Evolutionary conservation across 1,284 basidiomycete genomes (phyloP), one percentile per base, ranked within the genome.

Genomic region (Mycosarcoma maydis): DNA sequence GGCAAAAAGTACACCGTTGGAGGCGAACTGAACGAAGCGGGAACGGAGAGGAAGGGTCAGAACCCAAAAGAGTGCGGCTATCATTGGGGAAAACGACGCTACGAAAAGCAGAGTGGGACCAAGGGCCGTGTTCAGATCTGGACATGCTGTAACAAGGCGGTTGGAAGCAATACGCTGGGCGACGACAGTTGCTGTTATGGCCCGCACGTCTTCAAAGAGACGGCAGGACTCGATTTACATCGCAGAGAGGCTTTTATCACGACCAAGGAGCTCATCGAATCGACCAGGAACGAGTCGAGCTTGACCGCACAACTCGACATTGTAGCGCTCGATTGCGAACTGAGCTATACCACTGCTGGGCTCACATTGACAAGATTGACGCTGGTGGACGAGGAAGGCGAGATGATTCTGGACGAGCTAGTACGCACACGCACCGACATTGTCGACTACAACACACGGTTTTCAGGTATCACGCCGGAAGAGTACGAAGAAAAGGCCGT

Each of bases 151-250:
- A 67, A 49, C 27, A 65, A 69, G 49, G 44, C 55, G 20, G 73
- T 75, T 1, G 78, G 76, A 11, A 39, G 51, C 29, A 60, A 53
- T 34, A 56, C 59, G 19, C 55, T 72, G 1, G 73, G 72, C 22
- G 68, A 75, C 29, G 67, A 68, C 33, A 65, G 73, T 26, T 78
- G 76, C 46, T 68, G 72, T 2, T 62, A 64, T 10, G 77, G 76
- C 6, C 77, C 77, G 4, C 78, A 80, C 54, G 77, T 80, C 4
- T 80, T 78, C 66, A 79, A 78, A 33, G 76, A 78, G 44, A 77
- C 77, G 16, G 32, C 37, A 1, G 57, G 51, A 2, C 50, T 61
- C 24, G 66, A 67, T 13, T 42, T 80, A 42, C 77, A 80, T 42
- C 45, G 51, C 9, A 68, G 76, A 27, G 73, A 73, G 41, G 72